Evolutionary conservation across 2,329 filamentous ascomycete genomes (phyloP), one percentile per base, ranked within the genome.

Genomic region (Beauveria varroae): DNA sequence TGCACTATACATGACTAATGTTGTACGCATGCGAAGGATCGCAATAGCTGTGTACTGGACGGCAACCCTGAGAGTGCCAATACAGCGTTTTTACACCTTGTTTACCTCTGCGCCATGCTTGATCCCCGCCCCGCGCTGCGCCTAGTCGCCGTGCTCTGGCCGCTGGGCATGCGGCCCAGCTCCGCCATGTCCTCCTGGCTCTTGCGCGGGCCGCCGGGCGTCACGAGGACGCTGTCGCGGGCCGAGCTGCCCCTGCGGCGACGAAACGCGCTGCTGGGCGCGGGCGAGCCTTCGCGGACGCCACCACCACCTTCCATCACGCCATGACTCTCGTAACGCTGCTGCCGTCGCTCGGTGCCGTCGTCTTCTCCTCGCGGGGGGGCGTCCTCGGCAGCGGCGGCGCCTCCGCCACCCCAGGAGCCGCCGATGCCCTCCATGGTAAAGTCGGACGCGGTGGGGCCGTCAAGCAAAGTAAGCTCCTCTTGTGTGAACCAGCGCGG

Each of bases 391-490:
- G 54, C 65, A 9, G 50, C 53, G 20, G 65, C 28, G n/a, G 10
- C 2, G n/a, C 54, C 43, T n/a, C 55, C 72, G 41, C 74, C 73
- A 0, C 81, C 84, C 70, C 85, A 85, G 18, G 78, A 76, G 0
- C 87, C 88, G 14, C 88, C 87, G 6, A 88, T 86, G 62, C 86
- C 87, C 72, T 91, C 87, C 86, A 91, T 90, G 0, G 85, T 90
- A 63, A 90, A 90, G 9, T 83, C 79, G 61, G 86, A 89, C 1
- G 90, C 89, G 0, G 90, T 91, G 0, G 89, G 87, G n/a, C 77
- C 87, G 69, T 93, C 90, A 24, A 93, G 74, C 8, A 80, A 70
- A 0, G 74, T 74, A 26, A 92, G 75, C 72, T 91, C 89, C 51
- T 83, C 79, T 0, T 74, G 68, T 0, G 76, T 78, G 66, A 91